Percentiles rank a stretch among this genome's conserved stretches.
Evolutionary conservation across 2,329 filamentous ascomycete genomes (phyloP).

Genomic region (Capronia coronata): DNA sequence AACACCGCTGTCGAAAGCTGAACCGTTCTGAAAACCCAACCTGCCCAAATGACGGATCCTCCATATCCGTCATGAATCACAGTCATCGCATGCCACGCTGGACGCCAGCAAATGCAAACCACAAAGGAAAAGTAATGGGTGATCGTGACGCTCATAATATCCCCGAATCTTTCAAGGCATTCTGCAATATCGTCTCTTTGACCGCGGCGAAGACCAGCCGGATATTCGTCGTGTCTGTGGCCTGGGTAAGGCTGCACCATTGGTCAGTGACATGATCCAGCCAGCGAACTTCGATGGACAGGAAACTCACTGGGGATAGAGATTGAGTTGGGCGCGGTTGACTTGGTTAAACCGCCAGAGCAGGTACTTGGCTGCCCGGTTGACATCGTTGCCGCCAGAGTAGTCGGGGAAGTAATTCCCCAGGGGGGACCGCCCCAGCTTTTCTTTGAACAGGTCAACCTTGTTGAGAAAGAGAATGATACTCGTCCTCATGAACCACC

Average conservation of each 20-base stretch:
- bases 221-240: conserved; percentile 97
- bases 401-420: conserved; percentile 98
- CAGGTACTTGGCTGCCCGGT: conserved; percentile 94
- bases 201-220: conserved; percentile 95
- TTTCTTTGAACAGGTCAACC: conserved; percentile 95
- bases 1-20: conserved; percentile 12
- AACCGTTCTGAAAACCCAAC: conserved; percentile 6
- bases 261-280: conserved; percentile 23
- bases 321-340: conserved; percentile 87
- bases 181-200: conserved; percentile 97
- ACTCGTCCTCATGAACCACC: conserved; percentile 98
- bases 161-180: conserved; percentile 94
- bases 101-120: conserved; percentile 22
- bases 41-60: conserved; percentile 8
- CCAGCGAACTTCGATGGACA: neutral
- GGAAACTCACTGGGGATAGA: conserved; percentile 85
- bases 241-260: conserved; percentile 84
- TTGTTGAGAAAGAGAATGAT: conserved; percentile 99
- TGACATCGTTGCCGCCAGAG: conserved; percentile 94
- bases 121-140: conserved; percentile 13
- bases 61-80: conserved; percentile 19
- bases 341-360: conserved; percentile 99
- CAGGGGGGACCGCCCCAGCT: conserved; percentile 79
- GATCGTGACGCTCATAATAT: conserved; percentile 60
- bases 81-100: conserved; percentile 23